Evolutionary conservation across 441 rosid species (phyloP).

Genomic region (Pelargonium australe): DNA sequence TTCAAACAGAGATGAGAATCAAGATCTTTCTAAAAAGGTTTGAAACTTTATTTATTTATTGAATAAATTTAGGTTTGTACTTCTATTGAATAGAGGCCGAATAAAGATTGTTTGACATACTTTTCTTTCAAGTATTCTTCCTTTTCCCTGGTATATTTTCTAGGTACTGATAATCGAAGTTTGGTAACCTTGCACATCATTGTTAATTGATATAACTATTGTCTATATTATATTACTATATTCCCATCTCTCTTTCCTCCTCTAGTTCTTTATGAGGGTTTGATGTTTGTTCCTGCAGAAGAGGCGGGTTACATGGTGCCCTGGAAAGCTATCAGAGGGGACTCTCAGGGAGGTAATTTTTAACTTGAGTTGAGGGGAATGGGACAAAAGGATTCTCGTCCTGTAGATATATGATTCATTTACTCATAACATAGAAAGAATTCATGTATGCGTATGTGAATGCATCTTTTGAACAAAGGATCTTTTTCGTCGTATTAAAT

Average conservation of each 20-base stretch:
- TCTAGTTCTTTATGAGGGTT: conserved; percentile 18
- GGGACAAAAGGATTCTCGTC: neutral
- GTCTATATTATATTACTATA: conserved; percentile 4
- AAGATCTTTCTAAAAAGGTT: conserved; percentile 66
- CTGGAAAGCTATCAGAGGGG: conserved; percentile 53
- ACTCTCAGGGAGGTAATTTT: conserved; percentile 45
- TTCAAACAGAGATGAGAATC: conserved; percentile 68
- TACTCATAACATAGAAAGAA: neutral
- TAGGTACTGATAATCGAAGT: neutral
- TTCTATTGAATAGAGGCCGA: neutral
- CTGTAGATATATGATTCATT: neutral
- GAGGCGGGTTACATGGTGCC: conserved; percentile 96
- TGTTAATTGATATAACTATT: neutral
- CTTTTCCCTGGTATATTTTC: neutral
- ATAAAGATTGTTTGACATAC: neutral
- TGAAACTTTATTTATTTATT: conserved; percentile 8
- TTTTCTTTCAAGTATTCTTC: no score
- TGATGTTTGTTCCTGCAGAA: conserved; percentile 35
- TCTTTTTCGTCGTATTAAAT: neutral
- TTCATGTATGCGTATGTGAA: neutral
- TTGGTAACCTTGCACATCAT: neutral
- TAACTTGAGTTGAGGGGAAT: no score
- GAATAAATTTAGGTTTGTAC: conserved; percentile 36
- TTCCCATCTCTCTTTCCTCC: neutral
- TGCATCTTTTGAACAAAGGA: neutral